These are phyloP conservation scores for Flaveria brownii DNA, from an alignment of 129 eudicot genomes.

Conservation along the genomic window DNA sequence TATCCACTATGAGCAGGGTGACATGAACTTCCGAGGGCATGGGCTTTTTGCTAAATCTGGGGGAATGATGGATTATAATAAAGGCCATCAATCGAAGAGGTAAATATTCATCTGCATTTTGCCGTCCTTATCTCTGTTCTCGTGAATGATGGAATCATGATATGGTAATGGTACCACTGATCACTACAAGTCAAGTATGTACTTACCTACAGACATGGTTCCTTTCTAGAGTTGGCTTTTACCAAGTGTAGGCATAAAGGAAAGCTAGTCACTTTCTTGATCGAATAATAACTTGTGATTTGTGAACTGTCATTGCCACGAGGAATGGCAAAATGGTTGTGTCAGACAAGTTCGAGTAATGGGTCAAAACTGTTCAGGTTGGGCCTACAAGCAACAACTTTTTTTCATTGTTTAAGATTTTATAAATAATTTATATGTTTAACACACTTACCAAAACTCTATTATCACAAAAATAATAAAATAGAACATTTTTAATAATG, in stretches of 20 bases:
- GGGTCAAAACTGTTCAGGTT: background rate
- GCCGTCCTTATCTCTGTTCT: background rate
- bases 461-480: background rate
- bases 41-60: constrained; percentile 74
- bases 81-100: constrained; percentile 88
- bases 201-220: too few species aligned
- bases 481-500: background rate
- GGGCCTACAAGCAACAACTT: background rate
- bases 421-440: background rate
- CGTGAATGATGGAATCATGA: background rate
- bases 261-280: constrained; percentile 5
- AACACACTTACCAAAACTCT: background rate
- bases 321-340: background rate
- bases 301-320: background rate
- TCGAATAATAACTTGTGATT: background rate
- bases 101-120: constrained; percentile 28
- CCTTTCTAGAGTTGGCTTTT: too few species aligned
- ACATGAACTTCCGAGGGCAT: constrained; percentile 79
- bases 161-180: background rate
- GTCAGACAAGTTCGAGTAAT: background rate
- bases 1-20: constrained; percentile 93
- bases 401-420: background rate
- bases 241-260: background rate
- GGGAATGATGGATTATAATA: constrained; percentile 86
- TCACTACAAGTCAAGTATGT: too few species aligned